Conservation (phyloP, 169 alveolate genomes). For the Plasmodium relictum region DNA sequence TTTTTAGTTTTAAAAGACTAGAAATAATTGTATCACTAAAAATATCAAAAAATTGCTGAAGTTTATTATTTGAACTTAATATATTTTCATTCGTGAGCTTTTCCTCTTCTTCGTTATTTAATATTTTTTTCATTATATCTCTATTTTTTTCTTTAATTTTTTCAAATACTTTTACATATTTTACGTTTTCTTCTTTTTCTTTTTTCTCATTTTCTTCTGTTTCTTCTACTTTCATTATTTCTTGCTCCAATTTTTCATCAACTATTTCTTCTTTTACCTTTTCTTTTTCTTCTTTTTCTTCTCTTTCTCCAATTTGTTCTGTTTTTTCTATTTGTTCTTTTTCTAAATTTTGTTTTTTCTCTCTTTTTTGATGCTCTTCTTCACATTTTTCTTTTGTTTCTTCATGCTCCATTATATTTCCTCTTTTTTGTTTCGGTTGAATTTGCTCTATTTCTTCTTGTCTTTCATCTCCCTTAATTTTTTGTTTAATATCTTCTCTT, state of each 20-base stretch:
- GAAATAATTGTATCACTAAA: constrained; percentile 33
- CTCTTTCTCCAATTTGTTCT: not conserved
- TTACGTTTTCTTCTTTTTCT: not conserved
- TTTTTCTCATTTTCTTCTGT: not conserved
- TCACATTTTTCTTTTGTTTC: not conserved
- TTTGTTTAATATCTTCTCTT: not conserved
- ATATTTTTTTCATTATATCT: not conserved
- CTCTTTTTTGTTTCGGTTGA: not conserved
- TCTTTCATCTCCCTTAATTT: not conserved
- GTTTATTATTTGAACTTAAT: not conserved
- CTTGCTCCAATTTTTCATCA: not conserved
- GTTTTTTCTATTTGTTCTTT: not conserved
- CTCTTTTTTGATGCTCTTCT: not conserved
- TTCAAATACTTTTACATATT: not conserved
- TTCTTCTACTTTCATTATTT: constrained; percentile 4
- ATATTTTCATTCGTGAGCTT: too few species aligned
- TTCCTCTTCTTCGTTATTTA: constrained; percentile 1
- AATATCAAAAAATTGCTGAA: not conserved
- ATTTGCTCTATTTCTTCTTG: not conserved
- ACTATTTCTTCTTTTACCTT: not conserved
- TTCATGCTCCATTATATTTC: not conserved
- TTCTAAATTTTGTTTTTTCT: not conserved
- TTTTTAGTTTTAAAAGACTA: constrained; percentile 19
- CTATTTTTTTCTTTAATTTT: not conserved
- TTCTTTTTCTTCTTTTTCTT: not conserved